phyloP scores from a whole-genome alignment of 495 filamentous ascomycete genomes.

The Penicillium tannophilum region DNA sequence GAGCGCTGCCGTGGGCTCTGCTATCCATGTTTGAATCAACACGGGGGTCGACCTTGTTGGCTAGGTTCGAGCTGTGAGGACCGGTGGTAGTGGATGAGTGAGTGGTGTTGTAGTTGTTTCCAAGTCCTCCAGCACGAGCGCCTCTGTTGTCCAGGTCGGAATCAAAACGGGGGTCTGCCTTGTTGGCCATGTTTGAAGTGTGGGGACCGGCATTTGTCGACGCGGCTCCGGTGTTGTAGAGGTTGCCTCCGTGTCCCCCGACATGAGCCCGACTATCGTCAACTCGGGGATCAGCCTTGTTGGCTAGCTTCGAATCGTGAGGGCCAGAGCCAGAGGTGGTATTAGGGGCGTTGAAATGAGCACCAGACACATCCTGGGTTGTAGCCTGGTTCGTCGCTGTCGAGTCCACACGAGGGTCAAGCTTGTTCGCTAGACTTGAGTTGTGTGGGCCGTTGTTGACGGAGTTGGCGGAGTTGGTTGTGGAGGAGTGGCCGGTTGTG shows the following conservation, averaged over 20 bases:
- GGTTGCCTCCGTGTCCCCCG: background rate
- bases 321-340: constrained; percentile 17
- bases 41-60: constrained; percentile 50
- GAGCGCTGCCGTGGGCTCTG: too few relatives aligned
- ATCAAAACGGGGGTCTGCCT: constrained; percentile 53
- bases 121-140: too few relatives aligned
- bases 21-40: too few relatives aligned
- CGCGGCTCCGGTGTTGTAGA: background rate
- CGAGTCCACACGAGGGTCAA: background rate
- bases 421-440: constrained; percentile 2
- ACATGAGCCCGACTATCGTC: too few relatives aligned
- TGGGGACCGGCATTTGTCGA: constrained; percentile 27
- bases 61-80: constrained; percentile 38
- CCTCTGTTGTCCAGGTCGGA: constrained; percentile 24
- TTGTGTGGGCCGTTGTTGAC: constrained; percentile 15
- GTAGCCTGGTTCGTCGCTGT: too few relatives aligned
- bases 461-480: constrained; percentile 6
- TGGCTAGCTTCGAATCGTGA: constrained; percentile 40
- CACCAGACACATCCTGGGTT: too few relatives aligned
- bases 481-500: too few relatives aligned
- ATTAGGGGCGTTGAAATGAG: too few relatives aligned
- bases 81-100: constrained; percentile 8
- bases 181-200: constrained; percentile 42
- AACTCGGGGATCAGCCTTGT: constrained; percentile 49
- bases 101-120: background rate